Conservation (phyloP, 2,329 filamentous ascomycete species). For the Arthrocladium fulminans region DNA sequence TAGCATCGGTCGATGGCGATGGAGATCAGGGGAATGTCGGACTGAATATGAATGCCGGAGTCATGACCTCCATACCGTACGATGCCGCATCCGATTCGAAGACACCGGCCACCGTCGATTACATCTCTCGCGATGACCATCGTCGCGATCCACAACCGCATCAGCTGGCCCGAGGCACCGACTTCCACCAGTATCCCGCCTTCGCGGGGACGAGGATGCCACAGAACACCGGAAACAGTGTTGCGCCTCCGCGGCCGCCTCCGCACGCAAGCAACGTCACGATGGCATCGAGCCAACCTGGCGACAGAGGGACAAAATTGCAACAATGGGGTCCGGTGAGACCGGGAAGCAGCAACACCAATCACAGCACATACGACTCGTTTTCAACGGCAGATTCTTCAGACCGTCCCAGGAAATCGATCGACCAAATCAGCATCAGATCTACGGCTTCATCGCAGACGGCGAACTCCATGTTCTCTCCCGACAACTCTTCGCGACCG, state of each 20-base stretch:
- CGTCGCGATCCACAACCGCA: constrained; percentile 70
- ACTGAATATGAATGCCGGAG: constrained; percentile 66
- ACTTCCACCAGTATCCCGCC: constrained; percentile 84
- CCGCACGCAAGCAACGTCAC: constrained; percentile 48
- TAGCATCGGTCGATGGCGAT: constrained; percentile 61
- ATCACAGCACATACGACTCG: constrained; percentile 56
- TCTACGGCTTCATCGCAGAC: constrained; percentile 52
- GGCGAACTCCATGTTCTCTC: constrained; percentile 48
- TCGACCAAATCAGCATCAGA: constrained; percentile 58
- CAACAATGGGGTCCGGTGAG: constrained; percentile 61
- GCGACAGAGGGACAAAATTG: constrained; percentile 59
- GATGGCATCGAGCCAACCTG: constrained; percentile 62
- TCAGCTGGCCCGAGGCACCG: constrained; percentile 70
- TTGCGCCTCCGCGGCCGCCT: constrained; percentile 53
- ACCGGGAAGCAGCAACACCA: constrained; percentile 49
- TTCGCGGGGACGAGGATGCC: constrained; percentile 50
- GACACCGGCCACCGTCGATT: constrained; percentile 64
- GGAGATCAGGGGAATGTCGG: constrained; percentile 51
- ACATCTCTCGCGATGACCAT: constrained; percentile 56
- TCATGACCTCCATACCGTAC: constrained; percentile 83
- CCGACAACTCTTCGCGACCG: constrained; percentile 42
- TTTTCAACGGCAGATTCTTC: constrained; percentile 47
- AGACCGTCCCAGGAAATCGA: constrained; percentile 47
- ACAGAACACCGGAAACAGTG: constrained; percentile 46
- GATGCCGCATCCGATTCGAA: constrained; percentile 60